Conservation (phyloP, 345 rosid species). For the Hibiscus syriacus region DNA sequence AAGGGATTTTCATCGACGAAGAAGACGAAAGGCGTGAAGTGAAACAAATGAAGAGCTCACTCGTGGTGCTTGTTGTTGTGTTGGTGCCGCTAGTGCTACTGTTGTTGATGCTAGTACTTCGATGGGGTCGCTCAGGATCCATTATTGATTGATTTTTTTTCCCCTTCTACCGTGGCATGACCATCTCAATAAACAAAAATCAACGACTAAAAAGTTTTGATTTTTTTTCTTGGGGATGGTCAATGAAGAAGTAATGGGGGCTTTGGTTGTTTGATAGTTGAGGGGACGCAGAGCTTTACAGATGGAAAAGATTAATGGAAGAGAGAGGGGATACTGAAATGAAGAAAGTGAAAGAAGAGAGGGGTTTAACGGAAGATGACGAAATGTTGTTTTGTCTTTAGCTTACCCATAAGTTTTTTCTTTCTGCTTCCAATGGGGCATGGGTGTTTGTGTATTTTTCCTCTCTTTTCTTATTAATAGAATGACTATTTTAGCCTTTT, state of each 20-base stretch:
- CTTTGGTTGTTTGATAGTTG: slow-evolving; percentile 3
- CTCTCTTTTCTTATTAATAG: no score
- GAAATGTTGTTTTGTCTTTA: slow-evolving; percentile 29
- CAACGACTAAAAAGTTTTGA: not conserved
- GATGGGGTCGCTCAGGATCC: slow-evolving; percentile 75
- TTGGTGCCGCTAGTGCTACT: slow-evolving; percentile 19
- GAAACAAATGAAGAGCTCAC: slow-evolving; percentile 83
- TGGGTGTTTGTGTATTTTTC: not conserved
- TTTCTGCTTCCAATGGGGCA: not conserved
- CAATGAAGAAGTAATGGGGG: not conserved
- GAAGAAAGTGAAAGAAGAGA: not conserved
- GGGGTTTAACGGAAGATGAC: slow-evolving; percentile 10
- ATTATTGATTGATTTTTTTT: slow-evolving; percentile 26
- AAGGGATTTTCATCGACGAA: slow-evolving; percentile 86
- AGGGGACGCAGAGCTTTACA: not conserved
- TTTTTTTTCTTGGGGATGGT: not conserved
- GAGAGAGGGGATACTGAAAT: not conserved
- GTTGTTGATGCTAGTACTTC: slow-evolving; percentile 41
- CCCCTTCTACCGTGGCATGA: slow-evolving; percentile 15
- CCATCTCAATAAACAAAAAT: not conserved
- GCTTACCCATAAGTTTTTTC: not conserved
- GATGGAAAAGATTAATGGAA: not conserved
- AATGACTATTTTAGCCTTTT: no score
- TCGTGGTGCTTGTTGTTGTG: slow-evolving; percentile 15
- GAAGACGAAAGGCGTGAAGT: slow-evolving; percentile 67